Conservation (phyloP, 2,329 filamentous ascomycete genomes). For the Ophiostoma piceae region DNA sequence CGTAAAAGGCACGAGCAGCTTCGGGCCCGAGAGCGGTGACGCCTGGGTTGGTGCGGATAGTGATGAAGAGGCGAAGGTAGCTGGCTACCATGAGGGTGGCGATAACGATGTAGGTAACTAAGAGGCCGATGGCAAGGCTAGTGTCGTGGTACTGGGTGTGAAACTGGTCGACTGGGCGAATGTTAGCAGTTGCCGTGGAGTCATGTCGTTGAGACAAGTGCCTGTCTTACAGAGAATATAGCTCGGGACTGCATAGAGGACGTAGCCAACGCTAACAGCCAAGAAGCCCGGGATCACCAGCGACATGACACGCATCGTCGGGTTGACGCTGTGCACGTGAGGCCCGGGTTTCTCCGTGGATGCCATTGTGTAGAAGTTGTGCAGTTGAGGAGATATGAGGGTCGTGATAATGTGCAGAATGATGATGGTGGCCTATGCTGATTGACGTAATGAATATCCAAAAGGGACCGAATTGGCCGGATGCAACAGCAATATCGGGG, state of each 20-base stretch:
- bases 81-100: conserved; percentile 60
- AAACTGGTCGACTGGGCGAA: conserved; percentile 63
- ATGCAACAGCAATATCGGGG: not conserved
- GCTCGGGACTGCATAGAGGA: conserved; percentile 65
- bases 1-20: conserved; percentile 29
- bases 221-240: conserved; percentile 58
- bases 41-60: conserved; percentile 66
- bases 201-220: conserved; percentile 12
- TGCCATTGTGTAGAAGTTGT: not conserved
- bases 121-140: conserved; percentile 59
- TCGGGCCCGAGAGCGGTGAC: conserved; percentile 61
- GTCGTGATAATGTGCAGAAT: not conserved
- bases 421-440: not conserved
- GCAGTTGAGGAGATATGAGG: not conserved
- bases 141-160: conserved; percentile 45
- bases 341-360: not conserved
- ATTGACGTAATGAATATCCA: not conserved
- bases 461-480: not conserved
- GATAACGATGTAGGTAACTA: conserved; percentile 64
- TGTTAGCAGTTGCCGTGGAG: conserved; percentile 13
- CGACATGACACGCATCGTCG: conserved; percentile 21
- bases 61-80: conserved; percentile 66
- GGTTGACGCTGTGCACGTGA: conserved; percentile 24
- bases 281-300: conserved; percentile 64
- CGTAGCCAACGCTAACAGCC: conserved; percentile 60